Evolutionary conservation across 768 basidiomycete species (phyloP).

Genomic region (Auriscalpium vulgare): DNA sequence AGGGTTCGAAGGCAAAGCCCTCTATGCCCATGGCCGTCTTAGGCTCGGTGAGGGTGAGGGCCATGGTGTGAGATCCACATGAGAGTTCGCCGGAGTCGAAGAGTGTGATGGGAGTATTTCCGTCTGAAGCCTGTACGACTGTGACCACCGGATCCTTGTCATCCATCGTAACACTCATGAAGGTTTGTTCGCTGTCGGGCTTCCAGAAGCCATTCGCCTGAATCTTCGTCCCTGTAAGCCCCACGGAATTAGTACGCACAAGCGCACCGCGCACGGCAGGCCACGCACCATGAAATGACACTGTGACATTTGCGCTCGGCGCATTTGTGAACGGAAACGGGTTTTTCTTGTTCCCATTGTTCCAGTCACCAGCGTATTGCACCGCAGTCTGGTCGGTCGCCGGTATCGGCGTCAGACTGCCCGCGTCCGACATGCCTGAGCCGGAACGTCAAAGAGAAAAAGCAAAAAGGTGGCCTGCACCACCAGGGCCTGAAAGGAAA

Average conservation of each 20-base stretch:
- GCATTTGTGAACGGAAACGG: background rate
- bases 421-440: background rate
- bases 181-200: background rate
- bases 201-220: background rate
- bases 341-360: background rate
- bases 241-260: background rate
- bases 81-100: background rate
- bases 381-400: background rate
- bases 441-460: background rate
- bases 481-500: background rate
- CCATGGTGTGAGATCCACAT: background rate
- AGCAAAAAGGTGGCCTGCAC: background rate
- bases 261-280: background rate
- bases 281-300: background rate
- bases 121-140: background rate
- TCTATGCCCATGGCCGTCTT: background rate
- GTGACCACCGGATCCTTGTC: background rate
- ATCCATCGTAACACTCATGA: background rate
- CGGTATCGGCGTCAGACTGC: background rate
- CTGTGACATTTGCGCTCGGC: background rate
- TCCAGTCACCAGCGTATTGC: background rate
- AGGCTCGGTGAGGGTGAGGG: background rate
- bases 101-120: background rate
- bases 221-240: background rate
- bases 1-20: background rate